Evolutionary conservation across 2,329 filamentous ascomycete species (phyloP), one percentile per base, ranked within the genome.

Genomic region (Aspergillus niger): DNA sequence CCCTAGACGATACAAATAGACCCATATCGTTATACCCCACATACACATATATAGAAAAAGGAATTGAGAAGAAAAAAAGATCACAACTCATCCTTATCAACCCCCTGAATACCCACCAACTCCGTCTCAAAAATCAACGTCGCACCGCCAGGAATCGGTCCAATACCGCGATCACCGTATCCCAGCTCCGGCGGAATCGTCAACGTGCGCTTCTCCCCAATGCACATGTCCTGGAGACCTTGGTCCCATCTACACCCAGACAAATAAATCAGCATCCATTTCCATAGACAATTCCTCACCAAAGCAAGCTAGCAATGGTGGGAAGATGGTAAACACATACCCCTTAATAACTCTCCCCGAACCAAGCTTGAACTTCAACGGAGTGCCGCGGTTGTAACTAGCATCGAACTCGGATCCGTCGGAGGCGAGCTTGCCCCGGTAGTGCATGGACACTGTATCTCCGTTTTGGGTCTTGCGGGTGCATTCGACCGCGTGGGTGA

Each of bases 71-170:
- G n/a, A 20, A 43, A 5, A 44, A 0, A 13, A 24, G n/a, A 60
- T 72, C 69, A 80, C 60, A 80, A 67, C 69, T 81, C 79, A 70
- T 80, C 77, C 72, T 79, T 80, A n/a, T 39, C n/a, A 22, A 94
- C 90, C 30, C 92, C 92, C 15, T 88, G 82, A 72, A 98, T 97
- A 58, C 85, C 89, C 70, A 97, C 82, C 67, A 98, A 81, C 79
- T 97, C 92, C 49, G 93, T 97, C 81, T 96, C 91, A 74, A 98
- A 97, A 56, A 98, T 87, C 72, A 98, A 79, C 60, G 91, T 96
- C 67, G 90, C 87, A 32, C 88, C 89, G 4, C 85, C 87, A 17
- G 93, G 92, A 72, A 98, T 98, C 22, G 92, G 92, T 1, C 92
- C 92, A 74, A 91, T 85, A 39, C 78, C 83, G 57, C 87, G 83